Base-by-base conservation (phyloP, 306 rosid genomes). In the Prunus mume region DNA sequence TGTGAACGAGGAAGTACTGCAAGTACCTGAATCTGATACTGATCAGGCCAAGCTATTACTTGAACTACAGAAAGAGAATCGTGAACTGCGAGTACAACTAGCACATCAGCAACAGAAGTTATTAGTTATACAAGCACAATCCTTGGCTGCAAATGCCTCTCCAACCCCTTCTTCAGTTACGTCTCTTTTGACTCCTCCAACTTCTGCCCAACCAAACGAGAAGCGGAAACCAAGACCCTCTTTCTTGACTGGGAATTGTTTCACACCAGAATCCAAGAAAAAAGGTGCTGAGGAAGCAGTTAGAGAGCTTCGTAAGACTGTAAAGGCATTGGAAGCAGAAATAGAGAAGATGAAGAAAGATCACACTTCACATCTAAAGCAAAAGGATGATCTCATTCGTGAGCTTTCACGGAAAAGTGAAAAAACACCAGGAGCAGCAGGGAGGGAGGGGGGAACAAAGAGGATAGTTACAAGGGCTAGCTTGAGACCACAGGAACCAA, bases 1-100 rank as follows among this genome's bases (percentile, higher is more conserved):
- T 60, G 82, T 74, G 55, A 85, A 68, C 28, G 97, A 88, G 83
- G 91, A 90, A 65, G 34, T 34, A 89, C 71, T 80, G 64, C 86
- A 77, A 46, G 75, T 74, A 18, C 89, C 88, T 0, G 97, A 79
- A 84, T 83, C 86, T 62, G 97, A 89, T 76, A 78, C 92, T 20
- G 98, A 92, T 71, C 95, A 87, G 71, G 89, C 97, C 45, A 95
- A 89, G 85, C 83, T 92, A 62, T 76, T 95, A 68, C 86, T 87
- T 43, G 97, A 89, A 82, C 79, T 95, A 73, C 97, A 95, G 87
- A 92, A 87, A 80, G 97, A 95, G 85, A 95, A 95, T 63, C 89
- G 92, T 0, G 97, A 95, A 56, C 78, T 95, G 58, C 84, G 97
- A 54, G 82, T 87, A 27, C 98, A 95, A 74, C 72, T 95, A 83